Base-by-base conservation (phyloP, 176 grass and related monocot genomes). In the Zoysia japonica region DNA sequence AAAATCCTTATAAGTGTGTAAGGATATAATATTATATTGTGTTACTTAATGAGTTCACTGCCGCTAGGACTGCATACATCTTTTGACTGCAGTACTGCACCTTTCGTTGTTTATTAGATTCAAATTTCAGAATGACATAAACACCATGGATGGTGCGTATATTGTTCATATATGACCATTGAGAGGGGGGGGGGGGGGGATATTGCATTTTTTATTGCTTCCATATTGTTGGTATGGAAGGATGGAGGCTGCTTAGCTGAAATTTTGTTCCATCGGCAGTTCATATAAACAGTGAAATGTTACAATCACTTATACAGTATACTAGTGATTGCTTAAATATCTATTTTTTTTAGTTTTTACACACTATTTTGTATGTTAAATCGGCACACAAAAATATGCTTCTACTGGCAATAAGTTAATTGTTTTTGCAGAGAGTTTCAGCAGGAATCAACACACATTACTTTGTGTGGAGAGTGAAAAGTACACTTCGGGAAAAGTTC, bases 381-480 rank as follows among this genome's bases (percentile, higher is more conserved):
- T 71, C 38, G 49, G 9, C 14, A 59, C 73, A 36, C 5, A 55
- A 80, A 86, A 53, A 8, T 67, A n/a, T 78, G 11, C 45, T 79
- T 69, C 4, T 49, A 7, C 53, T 82, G 19, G 74, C 77, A 74
- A 20, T 64, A 72, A 68, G 73, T 65, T 14, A 8, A 53, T 80
- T 38, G n/a, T 90, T 28, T 81, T 75, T 78, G 78, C 83, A 93
- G 93, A 90, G 79, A 97, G 77, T 90, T 45, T 65, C 67, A n/a
- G 42, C 72, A 68, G 84, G 61, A 82, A 46, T 76, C 19, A 68
- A 77, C 35, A 7, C 83, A 65, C 52, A 70, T 37, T 76, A 88
- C 68, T 97, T 82, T 85, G 82, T 92, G 66, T 97, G 93, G 93
- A 87, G 81, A 72, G 63, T 82, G 28, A 97, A 88, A 70, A 81